A percentile compares a stretch with the other conserved stretches of the same genome.
These are phyloP conservation scores for Piper longum DNA, from an alignment of 164 flowering plant species.

Conservation along the genomic window DNA sequence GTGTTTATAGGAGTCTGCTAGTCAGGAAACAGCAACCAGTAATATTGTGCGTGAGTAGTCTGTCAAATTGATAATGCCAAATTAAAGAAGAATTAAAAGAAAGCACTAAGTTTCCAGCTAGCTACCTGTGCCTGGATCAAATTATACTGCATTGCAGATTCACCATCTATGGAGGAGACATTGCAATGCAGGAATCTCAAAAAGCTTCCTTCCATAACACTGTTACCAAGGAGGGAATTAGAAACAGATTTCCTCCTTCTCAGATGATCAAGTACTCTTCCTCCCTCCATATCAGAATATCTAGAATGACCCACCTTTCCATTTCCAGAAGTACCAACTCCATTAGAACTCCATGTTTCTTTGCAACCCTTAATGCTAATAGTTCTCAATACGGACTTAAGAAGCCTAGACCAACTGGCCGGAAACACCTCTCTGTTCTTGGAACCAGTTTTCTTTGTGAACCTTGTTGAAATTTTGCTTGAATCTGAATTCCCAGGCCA, in stretches of 20 bases:
- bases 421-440: constrained; percentile 12
- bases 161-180: neutral
- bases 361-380: constrained; percentile 8
- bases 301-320: constrained; percentile 1
- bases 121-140: constrained; percentile 17
- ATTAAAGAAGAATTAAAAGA: neutral
- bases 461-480: constrained; percentile 5
- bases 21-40: constrained; percentile 4
- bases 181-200: neutral
- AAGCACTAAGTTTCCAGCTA: neutral
- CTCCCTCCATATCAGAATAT: neutral
- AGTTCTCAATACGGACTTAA: constrained; percentile 21
- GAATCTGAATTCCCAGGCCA: constrained; percentile 10
- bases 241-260: constrained; percentile 15
- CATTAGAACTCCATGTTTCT: constrained; percentile 3
- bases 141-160: neutral
- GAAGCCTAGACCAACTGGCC: constrained; percentile 16
- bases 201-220: constrained; percentile 7
- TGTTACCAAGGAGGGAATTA: constrained; percentile 21
- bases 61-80: neutral
- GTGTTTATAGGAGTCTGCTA: constrained; percentile 17
- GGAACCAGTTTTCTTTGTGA: neutral
- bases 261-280: too few relatives aligned
- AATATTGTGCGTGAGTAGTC: too few relatives aligned
- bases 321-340: constrained; percentile 2